Base-by-base conservation (phyloP, 1,284 basidiomycete species). In the Cryptococcus deneoformans region DNA sequence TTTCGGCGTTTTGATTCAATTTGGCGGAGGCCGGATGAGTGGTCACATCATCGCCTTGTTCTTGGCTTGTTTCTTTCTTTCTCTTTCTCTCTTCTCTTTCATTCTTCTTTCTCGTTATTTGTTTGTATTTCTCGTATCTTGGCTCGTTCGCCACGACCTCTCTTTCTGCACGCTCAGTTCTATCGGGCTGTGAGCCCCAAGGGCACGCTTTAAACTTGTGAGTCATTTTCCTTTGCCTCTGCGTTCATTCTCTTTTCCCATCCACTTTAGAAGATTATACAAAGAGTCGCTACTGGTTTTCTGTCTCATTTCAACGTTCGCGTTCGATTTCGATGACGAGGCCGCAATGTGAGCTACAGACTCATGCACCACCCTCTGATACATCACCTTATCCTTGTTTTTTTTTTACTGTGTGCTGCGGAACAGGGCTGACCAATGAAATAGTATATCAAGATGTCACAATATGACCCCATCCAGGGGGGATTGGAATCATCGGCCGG, bases 401-500 rank as follows among this genome's bases (percentile, higher is more conserved):
- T n/a, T 11, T 39, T 14, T 48, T 14, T 29, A 9, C 12, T 7
- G 14, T 20, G 16, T 40, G 9, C 35, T 16, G 2, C 35, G 8
- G n/a, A 37, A 24, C 12, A 16, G 16, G 16, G 52, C 52, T 53
- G 52, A 53, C 52, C 37, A 45, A 45, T 53, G 14, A 42, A n/a
- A 11, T 11, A n/a, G 20, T 39, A 40, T 40, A 43, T 38, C 45
- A 57, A 50, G 35, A 72, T 73, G 71, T 61, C 70, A 10, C 63
- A 62, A 14, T 73, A 72, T 56, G 62, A 62, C 9, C 60, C 68
- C 14, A 67, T 62, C 62, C 58, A 53, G 39, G 59, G 59, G 46
- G 50, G 46, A 16, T 63, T 66, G 10, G 48, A 64, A 14, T 65
- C 61, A 49, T 63, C 56, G 7, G 48, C 61, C 35, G 58, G 60